phyloP scores from a whole-genome alignment of 768 basidiomycete genomes.

The Boletus edulis region DNA sequence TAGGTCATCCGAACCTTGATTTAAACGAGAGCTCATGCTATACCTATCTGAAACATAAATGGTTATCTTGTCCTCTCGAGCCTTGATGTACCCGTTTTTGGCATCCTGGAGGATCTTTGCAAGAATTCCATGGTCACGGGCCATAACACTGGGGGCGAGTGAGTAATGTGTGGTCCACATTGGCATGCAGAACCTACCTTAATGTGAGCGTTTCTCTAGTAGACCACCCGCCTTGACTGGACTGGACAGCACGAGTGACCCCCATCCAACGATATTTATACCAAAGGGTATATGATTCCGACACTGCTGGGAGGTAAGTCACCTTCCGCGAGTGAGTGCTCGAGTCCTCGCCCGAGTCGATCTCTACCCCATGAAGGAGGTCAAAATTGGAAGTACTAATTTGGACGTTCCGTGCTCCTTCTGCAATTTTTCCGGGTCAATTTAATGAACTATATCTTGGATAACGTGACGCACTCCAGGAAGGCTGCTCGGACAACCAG shows the following conservation, averaged over 20 bases:
- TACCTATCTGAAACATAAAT: conserved; percentile 51
- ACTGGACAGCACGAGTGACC: conserved; percentile 21
- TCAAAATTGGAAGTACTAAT: conserved; percentile 45
- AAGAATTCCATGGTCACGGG: conserved; percentile 45
- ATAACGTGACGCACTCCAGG: conserved; percentile 47
- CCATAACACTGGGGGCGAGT: conserved; percentile 43
- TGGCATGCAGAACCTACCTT: conserved; percentile 10
- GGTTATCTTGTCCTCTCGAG: conserved; percentile 49
- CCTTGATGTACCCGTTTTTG: conserved; percentile 48
- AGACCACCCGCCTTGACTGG: conserved; percentile 15
- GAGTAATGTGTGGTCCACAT: not conserved
- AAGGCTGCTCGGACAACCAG: conserved; percentile 62
- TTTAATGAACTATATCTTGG: not conserved
- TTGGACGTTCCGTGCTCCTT: conserved; percentile 48
- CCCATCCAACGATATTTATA: conserved; percentile 32
- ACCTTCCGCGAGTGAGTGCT: conserved; percentile 27
- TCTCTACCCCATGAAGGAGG: conserved; percentile 26
- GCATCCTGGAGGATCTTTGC: conserved; percentile 54
- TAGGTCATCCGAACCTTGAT: not conserved
- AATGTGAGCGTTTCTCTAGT: conserved; percentile 23
- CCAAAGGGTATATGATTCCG: conserved; percentile 36
- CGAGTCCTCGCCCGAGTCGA: conserved; percentile 22
- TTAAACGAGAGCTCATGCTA: conserved; percentile 30
- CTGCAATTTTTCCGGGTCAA: conserved; percentile 8
- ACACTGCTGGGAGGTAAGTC: conserved; percentile 33